phyloP scores from a whole-genome alignment of 441 rosid species.

The Gossypium davidsonii region DNA sequence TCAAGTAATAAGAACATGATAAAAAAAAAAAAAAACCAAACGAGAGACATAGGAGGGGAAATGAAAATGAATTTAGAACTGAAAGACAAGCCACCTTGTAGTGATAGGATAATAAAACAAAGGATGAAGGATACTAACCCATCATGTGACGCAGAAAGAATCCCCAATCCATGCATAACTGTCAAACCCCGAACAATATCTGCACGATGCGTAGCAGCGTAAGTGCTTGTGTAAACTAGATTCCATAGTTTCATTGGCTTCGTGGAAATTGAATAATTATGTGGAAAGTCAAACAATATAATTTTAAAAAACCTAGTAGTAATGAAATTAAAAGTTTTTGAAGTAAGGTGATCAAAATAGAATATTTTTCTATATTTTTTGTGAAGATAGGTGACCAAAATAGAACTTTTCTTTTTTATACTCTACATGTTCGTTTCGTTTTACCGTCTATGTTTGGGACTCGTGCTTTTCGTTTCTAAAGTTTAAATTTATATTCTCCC shows the following conservation, averaged over 20 bases:
- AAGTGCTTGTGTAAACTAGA: constrained; percentile 10
- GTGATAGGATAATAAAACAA: neutral
- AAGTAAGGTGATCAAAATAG: too few species aligned
- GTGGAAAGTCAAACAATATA: too few species aligned
- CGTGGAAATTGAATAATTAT: too few species aligned
- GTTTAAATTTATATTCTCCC: too few species aligned
- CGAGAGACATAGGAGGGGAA: neutral
- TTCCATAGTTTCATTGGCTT: too few species aligned
- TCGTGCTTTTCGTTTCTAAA: too few species aligned
- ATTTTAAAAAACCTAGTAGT: too few species aligned
- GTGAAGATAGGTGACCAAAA: too few species aligned
- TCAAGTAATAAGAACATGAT: constrained; percentile 7
- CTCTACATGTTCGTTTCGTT: too few species aligned
- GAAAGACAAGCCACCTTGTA: neutral
- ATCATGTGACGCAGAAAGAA: constrained; percentile 97
- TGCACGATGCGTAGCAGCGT: constrained; percentile 30
- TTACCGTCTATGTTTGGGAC: rapidly evolving
- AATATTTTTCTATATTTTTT: too few species aligned
- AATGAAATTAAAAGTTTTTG: too few species aligned
- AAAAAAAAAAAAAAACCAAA: neutral
- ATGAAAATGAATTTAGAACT: neutral
- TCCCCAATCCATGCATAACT: constrained; percentile 66
- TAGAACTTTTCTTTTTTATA: too few species aligned
- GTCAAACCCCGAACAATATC: constrained; percentile 94
- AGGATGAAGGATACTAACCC: constrained; percentile 48